Evolutionary conservation across 202 grass and related monocot species (phyloP), one percentile per base, ranked within the genome.

Genomic region (Setaria viridis): DNA sequence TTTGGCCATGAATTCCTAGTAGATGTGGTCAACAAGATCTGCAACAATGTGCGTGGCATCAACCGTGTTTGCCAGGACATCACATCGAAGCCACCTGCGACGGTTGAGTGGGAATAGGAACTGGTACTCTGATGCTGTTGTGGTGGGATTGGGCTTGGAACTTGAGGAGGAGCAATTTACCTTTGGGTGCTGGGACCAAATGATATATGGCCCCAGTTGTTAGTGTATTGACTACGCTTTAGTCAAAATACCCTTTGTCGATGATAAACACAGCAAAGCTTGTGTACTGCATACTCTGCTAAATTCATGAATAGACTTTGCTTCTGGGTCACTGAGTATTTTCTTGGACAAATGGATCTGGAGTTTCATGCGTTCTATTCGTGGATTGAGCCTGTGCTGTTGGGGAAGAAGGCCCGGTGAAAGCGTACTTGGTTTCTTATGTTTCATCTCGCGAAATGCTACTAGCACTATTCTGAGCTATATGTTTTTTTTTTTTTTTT

Each of bases 61-160:
- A 98, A 98, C 81, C 91, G 91, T 69, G 95, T 98, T 67, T 87
- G 84, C 74, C 67, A 90, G 59, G 95, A 98, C 64, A 95, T 95
- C 54, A 95, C 95, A 59, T 91, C 91, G 17, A 98, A 98, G 83
- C 95, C 95, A 37, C 93, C 95, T 13, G 95, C 91, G 0, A 95
- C 95, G 1, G 93, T 95, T 62, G 95, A 98, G 76, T 95, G 95
- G 95, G 93, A 95, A 80, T 93, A 84, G 83, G 39, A 73, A 42
- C 47, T 6, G 19, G 8, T 62, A 4, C 15, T 85, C 63, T 19
- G 14, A 51, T 82, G 39, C 43, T 32, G 15, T 17, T 1, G 21
- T 0, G 9, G 53, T 70, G n/a, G 39, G 9, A 62, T 72, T 25
- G 37, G 16, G 45, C 39, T n/a, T 10, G 11, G 11, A n/a, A 74